Evolutionary conservation across 768 basidiomycete species (phyloP), one percentile per base, ranked within the genome.

Genomic region (Dacryopinax spathularia): DNA sequence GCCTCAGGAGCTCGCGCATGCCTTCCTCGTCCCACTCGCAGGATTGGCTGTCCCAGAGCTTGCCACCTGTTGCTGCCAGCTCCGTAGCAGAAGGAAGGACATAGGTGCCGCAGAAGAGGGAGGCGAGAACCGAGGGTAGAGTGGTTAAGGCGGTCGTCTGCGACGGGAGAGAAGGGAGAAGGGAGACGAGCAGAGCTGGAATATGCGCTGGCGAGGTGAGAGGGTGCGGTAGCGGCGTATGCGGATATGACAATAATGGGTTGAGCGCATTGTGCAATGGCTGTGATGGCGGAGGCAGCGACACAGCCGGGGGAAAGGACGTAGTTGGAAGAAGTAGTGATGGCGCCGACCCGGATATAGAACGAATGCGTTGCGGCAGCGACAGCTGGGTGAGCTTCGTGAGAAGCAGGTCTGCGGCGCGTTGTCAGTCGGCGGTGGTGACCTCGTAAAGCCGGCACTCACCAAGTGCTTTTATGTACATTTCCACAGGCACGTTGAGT

Each of bases 401-500:
- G 68, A 91, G 77, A 60, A 92, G 79, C 44, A 82, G 73, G 73
- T 92, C 90, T 90, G 65, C n/a, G n/a, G 18, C 44, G 63, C 65
- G 69, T 71, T 74, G 73, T 71, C 70, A 69, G 64, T 64, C 62
- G 41, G 31, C 29, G 56, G 22, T n/a, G 22, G 34, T 48, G 43
- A 33, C 44, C 39, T 65, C 20, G 22, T 36, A 34, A n/a, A 9
- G 34, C 60, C 39, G 33, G 5, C 41, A 76, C 85, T 74, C 73
- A 89, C 90, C 90, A 60, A 92, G 81, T 16, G 80, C 87, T 72
- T 88, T 89, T 62, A 90, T 84, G 89, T 89, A 91, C 87, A 91
- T 89, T 70, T 92, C 89, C 48, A 92, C 81, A 1, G 90, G 89
- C 6, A 89, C 90, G 36, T 88, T 91, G 71, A 87, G 90, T 25